Percentiles rank a stretch among this genome's conserved stretches.
phyloP scores from a whole-genome alignment of 495 filamentous ascomycete genomes.

The Aspergillus cristatus region DNA sequence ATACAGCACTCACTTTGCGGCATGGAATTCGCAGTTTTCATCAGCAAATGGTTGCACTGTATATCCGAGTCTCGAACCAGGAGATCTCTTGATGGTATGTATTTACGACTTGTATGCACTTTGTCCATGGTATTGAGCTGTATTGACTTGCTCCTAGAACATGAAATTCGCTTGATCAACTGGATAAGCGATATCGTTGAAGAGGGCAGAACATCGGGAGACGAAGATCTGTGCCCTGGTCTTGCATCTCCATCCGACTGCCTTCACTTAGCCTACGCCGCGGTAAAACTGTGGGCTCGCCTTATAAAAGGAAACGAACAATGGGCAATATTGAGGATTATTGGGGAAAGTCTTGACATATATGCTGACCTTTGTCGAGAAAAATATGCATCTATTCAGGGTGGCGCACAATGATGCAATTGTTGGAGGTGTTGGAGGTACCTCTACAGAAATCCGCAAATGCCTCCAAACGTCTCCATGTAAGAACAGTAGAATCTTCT shows the following conservation, averaged over 20 bases:
- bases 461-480: too few relatives aligned
- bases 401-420: too few relatives aligned
- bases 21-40: conserved; percentile 26
- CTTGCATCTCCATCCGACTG: conserved; percentile 1
- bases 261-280: conserved; percentile 5
- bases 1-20: conserved; percentile 27
- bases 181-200: conserved; percentile 17
- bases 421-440: too few relatives aligned
- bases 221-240: conserved; percentile 7
- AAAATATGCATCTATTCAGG: too few relatives aligned
- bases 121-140: too few relatives aligned
- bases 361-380: conserved; percentile 6
- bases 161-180: conserved; percentile 8
- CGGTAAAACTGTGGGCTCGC: conserved; percentile 13
- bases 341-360: conserved; percentile 11
- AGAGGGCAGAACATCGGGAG: conserved; percentile 12
- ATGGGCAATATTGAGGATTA: conserved; percentile 10
- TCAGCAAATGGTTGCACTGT: conserved; percentile 28
- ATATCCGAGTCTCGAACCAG: conserved; percentile 2
- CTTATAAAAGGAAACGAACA: conserved; percentile 12
- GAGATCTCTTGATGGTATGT: conserved; percentile 10
- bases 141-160: too few relatives aligned
- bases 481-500: too few relatives aligned
- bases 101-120: too few relatives aligned
- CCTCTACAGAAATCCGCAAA: too few relatives aligned